phyloP scores from a whole-genome alignment of 2,329 filamentous ascomycete species.

The Botrytis hyacinthi region DNA sequence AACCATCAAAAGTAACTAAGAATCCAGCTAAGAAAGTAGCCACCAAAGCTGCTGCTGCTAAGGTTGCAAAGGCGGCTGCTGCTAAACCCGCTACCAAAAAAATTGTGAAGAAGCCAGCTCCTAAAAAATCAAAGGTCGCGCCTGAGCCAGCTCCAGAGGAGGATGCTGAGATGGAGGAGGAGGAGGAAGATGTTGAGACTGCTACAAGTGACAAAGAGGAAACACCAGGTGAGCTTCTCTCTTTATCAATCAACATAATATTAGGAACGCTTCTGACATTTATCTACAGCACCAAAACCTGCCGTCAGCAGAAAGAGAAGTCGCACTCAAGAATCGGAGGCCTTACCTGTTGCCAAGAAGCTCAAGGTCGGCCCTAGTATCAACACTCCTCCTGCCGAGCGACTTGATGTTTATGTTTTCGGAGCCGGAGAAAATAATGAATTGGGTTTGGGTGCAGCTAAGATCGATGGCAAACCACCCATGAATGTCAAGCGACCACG shows the following conservation, averaged over 20 bases:
- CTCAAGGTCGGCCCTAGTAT: slow-evolving; percentile 3
- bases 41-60: neutral
- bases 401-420: slow-evolving; percentile 73
- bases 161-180: neutral
- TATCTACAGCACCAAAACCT: slow-evolving; percentile 1
- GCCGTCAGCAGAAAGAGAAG: neutral
- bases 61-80: neutral
- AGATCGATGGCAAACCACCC: slow-evolving; percentile 55
- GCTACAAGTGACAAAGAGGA: neutral
- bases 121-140: neutral
- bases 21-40: neutral
- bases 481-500: slow-evolving; percentile 75
- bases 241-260: too few species aligned
- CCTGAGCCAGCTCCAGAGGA: neutral
- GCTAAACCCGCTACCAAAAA: neutral
- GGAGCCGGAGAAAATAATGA: slow-evolving; percentile 80
- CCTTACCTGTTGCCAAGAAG: slow-evolving; percentile 8
- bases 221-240: neutral
- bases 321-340: neutral
- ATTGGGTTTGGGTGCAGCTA: slow-evolving; percentile 72
- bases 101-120: neutral
- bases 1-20: neutral
- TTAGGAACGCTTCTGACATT: neutral
- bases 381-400: neutral
- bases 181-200: neutral